These are phyloP conservation scores for Sonneratia alba DNA, from an alignment of 345 rosid species.

Conservation along the genomic window DNA sequence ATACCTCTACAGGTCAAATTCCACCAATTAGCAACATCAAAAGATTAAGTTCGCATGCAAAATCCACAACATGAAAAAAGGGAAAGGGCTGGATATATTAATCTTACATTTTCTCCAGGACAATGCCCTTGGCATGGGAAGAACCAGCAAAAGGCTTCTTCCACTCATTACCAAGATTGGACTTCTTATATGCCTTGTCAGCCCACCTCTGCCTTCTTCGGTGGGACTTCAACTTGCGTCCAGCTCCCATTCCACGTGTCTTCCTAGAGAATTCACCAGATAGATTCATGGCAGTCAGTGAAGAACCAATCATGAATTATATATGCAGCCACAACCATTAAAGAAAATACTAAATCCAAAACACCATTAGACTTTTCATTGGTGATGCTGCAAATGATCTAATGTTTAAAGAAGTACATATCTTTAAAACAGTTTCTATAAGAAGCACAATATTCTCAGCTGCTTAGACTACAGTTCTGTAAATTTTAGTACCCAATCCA, in stretches of 20 bases:
- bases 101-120: constrained; percentile 68
- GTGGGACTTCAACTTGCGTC: constrained; percentile 71
- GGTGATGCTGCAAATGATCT: too few relatives aligned
- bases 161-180: constrained; percentile 83
- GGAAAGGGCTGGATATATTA: neutral
- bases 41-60: neutral
- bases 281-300: neutral
- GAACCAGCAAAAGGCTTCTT: constrained; percentile 84
- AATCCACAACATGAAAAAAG: neutral
- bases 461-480: too few relatives aligned
- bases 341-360: too few relatives aligned
- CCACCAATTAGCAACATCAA: neutral
- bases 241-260: constrained; percentile 76
- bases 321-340: neutral
- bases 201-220: constrained; percentile 87
- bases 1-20: constrained; percentile 45
- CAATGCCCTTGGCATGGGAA: constrained; percentile 77
- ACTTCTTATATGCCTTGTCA: constrained; percentile 81
- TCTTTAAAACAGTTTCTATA: too few relatives aligned
- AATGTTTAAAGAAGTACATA: too few relatives aligned
- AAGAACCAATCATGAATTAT: neutral
- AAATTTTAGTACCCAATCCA: too few relatives aligned
- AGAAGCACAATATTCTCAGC: too few relatives aligned
- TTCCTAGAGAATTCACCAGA: constrained; percentile 23
- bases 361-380: too few relatives aligned